These are phyloP conservation scores for Monosporascus ibericus DNA, from an alignment of 2,329 filamentous ascomycete genomes.

Conservation along the genomic window DNA sequence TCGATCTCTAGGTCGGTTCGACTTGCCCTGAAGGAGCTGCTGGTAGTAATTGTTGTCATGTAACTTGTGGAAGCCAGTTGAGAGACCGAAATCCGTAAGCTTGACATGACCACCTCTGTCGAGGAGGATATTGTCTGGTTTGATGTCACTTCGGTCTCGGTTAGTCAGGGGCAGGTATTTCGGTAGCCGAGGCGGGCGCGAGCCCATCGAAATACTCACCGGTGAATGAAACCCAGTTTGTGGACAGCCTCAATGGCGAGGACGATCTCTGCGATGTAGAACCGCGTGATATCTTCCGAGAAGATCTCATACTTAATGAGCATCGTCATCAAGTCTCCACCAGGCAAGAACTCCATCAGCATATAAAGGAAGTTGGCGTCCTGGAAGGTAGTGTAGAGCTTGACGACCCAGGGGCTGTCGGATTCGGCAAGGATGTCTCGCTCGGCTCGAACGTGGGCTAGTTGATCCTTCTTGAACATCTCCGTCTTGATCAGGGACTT, in stretches of 20 bases:
- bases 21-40: conserved; percentile 79
- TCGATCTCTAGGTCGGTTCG: conserved; percentile 69
- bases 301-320: conserved; percentile 99
- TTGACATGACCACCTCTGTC: conserved; percentile 96
- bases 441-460: conserved; percentile 95
- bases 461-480: conserved; percentile 99
- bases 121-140: conserved; percentile 96
- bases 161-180: not conserved
- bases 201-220: conserved; percentile 50
- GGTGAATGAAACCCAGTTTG: conserved; percentile 95
- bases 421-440: conserved; percentile 96
- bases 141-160: conserved; percentile 70
- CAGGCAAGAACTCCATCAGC: conserved; percentile 98
- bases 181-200: not conserved
- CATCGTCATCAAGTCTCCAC: conserved; percentile 99
- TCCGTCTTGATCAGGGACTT: conserved; percentile 98
- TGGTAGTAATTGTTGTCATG: conserved; percentile 99
- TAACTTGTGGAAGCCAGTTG: conserved; percentile 94
- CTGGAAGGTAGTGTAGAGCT: conserved; percentile 97
- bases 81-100: conserved; percentile 94
- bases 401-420: conserved; percentile 99
- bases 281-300: conserved; percentile 95
- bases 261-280: conserved; percentile 98
- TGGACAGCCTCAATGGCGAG: conserved; percentile 98
- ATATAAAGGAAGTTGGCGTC: conserved; percentile 95